A percentile compares a stretch with the other conserved stretches of the same genome.
Conservation (phyloP, 2,329 filamentous ascomycete species). For the Colletotrichum lini region DNA sequence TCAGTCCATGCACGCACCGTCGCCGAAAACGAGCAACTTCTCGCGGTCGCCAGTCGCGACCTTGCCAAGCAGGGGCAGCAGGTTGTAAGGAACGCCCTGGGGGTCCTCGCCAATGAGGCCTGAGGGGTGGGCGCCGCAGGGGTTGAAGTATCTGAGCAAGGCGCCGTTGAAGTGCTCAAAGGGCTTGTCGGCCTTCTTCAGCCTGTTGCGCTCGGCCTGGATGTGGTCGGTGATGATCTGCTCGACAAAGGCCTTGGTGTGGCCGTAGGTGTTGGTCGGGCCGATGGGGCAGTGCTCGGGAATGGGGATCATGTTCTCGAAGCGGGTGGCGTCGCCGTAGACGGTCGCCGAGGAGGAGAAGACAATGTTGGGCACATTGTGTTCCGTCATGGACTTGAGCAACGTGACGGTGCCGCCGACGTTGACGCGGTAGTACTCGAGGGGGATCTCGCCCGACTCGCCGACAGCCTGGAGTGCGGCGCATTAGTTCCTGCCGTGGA, state of each 20-base stretch:
- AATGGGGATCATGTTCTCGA: slow-evolving; percentile 98
- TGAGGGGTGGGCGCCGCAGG: slow-evolving; percentile 91
- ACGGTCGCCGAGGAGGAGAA: slow-evolving; percentile 99
- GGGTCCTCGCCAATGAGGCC: slow-evolving; percentile 99
- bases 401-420: slow-evolving; percentile 93
- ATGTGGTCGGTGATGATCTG: slow-evolving; percentile 92
- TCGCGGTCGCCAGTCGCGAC: slow-evolving; percentile 95
- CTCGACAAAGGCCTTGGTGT: slow-evolving; percentile 95
- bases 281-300: slow-evolving; percentile 96
- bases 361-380: slow-evolving; percentile 96
- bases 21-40: slow-evolving; percentile 94
- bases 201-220: slow-evolving; percentile 86
- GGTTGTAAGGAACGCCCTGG: slow-evolving; percentile 94
- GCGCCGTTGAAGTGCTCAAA: slow-evolving; percentile 92
- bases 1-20: slow-evolving; percentile 72
- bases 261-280: slow-evolving; percentile 97
- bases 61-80: slow-evolving; percentile 93
- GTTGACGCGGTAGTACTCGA: slow-evolving; percentile 98
- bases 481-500: not conserved
- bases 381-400: slow-evolving; percentile 86
- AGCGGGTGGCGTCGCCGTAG: slow-evolving; percentile 96
- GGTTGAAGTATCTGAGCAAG: slow-evolving; percentile 97
- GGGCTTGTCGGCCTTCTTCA: slow-evolving; percentile 83
- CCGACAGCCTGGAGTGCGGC: slow-evolving; percentile 82
- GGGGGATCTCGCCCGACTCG: slow-evolving; percentile 92